Percentiles rank a stretch among this genome's conserved stretches.
Evolutionary conservation across 2,329 filamentous ascomycete species (phyloP).

Genomic region (Macroventuria anomochaeta): DNA sequence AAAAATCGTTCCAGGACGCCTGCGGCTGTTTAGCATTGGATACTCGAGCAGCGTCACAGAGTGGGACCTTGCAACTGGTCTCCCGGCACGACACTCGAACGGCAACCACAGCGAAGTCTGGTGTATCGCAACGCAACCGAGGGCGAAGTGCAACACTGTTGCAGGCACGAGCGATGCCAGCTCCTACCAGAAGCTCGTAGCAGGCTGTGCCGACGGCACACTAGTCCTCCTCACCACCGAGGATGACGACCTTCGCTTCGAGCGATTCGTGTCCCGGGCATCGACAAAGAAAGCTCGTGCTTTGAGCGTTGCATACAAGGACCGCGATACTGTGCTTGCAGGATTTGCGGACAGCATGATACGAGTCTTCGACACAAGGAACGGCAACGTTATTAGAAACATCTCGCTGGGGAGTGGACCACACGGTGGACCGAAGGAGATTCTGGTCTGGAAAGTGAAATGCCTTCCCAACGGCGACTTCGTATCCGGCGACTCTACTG

Average conservation of each 20-base stretch:
- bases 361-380: constrained; percentile 84
- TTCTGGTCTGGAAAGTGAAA: constrained; percentile 93
- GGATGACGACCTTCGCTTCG: constrained; percentile 81
- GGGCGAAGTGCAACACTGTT: constrained; percentile 48
- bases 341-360: constrained; percentile 98
- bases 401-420: constrained; percentile 87
- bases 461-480: constrained; percentile 87
- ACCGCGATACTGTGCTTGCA: constrained; percentile 79
- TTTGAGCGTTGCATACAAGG: constrained; percentile 89
- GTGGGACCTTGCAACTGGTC: constrained; percentile 85
- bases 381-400: constrained; percentile 74
- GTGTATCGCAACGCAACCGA: constrained; percentile 90
- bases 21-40: constrained; percentile 94
- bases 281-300: constrained; percentile 86
- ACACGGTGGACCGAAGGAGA: constrained; percentile 77
- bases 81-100: constrained; percentile 79
- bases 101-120: constrained; percentile 96
- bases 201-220: constrained; percentile 89
- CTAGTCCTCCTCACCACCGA: constrained; percentile 86
- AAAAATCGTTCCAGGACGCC: constrained; percentile 69
- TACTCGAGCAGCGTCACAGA: constrained; percentile 92
- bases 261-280: constrained; percentile 75
- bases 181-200: constrained; percentile 69
- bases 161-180: constrained; percentile 31
- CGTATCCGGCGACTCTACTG: constrained; percentile 92